A percentile compares a stretch with the other conserved stretches of the same genome.
phyloP scores from a whole-genome alignment of 2,329 filamentous ascomycete species.

The Neurospora sp. region DNA sequence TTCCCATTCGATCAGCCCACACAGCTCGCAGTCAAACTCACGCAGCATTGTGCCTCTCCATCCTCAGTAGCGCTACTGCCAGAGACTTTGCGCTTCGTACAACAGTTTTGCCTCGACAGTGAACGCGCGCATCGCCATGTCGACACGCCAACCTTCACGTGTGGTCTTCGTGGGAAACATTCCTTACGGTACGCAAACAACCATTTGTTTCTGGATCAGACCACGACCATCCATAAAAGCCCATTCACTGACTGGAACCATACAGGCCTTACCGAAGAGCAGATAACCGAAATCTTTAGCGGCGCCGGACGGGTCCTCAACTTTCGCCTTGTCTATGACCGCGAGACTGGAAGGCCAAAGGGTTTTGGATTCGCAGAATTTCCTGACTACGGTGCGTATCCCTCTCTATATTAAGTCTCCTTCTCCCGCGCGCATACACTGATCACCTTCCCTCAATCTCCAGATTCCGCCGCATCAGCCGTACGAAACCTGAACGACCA shows the following conservation, averaged over 20 bases:
- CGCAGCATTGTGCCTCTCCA: not conserved
- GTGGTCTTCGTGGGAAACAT: slow-evolving; percentile 83
- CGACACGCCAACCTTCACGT: slow-evolving; percentile 62
- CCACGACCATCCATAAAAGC: not conserved
- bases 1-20: not conserved
- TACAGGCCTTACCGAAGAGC: slow-evolving; percentile 87
- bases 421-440: slow-evolving; percentile 1
- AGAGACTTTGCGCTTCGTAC: not conserved
- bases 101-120: not conserved
- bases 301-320: slow-evolving; percentile 82
- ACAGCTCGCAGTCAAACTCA: not conserved
- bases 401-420: not conserved
- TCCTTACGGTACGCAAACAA: slow-evolving; percentile 53
- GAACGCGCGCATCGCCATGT: slow-evolving; percentile 41
- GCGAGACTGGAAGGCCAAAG: slow-evolving; percentile 87
- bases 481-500: slow-evolving; percentile 93
- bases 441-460: slow-evolving; percentile 1
- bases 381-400: slow-evolving; percentile 63
- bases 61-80: not conserved
- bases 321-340: slow-evolving; percentile 90
- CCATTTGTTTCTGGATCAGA: not conserved
- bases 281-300: slow-evolving; percentile 89
- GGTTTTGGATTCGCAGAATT: slow-evolving; percentile 97
- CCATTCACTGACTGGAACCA: slow-evolving; percentile 2
- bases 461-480: slow-evolving; percentile 76